Evolutionary conservation across 768 basidiomycete genomes (phyloP).

Genomic region (Chalciporus piperatus): DNA sequence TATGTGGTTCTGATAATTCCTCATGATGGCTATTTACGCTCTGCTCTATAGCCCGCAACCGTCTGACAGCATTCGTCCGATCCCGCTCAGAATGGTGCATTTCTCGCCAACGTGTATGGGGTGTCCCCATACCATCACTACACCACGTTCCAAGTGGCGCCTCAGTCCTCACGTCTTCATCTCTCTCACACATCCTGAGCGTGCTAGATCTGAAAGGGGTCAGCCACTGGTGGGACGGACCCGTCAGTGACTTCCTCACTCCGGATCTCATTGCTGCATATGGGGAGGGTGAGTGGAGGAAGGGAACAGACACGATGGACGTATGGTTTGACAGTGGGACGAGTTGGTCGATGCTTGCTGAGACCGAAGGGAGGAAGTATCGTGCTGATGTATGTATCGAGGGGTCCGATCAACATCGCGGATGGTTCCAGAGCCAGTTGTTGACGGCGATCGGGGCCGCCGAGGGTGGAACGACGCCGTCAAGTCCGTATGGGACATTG

Average conservation of each 20-base stretch:
- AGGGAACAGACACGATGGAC: conserved; percentile 95
- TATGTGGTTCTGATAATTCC: conserved; percentile 36
- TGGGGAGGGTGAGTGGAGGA: conserved; percentile 52
- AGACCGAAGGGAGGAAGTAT: conserved; percentile 38
- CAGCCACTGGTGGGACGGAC: conserved; percentile 90
- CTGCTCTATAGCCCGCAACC: conserved; percentile 62
- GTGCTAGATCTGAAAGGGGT: conserved; percentile 74
- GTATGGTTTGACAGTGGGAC: conserved; percentile 99
- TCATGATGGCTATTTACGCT: neutral
- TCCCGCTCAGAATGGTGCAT: conserved; percentile 99
- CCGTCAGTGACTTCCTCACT: conserved; percentile 77
- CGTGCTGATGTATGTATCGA: conserved; percentile 89
- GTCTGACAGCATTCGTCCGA: conserved; percentile 82
- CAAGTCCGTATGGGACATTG: conserved; percentile 67
- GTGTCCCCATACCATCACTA: conserved; percentile 91
- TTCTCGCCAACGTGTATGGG: conserved; percentile 96
- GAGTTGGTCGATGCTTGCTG: conserved; percentile 80
- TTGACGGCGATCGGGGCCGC: conserved; percentile 67
- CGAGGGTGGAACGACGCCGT: conserved; percentile 13
- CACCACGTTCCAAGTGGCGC: conserved; percentile 61
- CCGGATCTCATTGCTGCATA: conserved; percentile 51
- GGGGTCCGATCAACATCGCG: conserved; percentile 95
- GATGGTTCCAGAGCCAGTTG: conserved; percentile 97
- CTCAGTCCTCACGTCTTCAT: conserved; percentile 60
- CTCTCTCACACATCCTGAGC: conserved; percentile 70